phyloP scores from a whole-genome alignment of 2,329 filamentous ascomycete species.

The Verticillium dahliae region DNA sequence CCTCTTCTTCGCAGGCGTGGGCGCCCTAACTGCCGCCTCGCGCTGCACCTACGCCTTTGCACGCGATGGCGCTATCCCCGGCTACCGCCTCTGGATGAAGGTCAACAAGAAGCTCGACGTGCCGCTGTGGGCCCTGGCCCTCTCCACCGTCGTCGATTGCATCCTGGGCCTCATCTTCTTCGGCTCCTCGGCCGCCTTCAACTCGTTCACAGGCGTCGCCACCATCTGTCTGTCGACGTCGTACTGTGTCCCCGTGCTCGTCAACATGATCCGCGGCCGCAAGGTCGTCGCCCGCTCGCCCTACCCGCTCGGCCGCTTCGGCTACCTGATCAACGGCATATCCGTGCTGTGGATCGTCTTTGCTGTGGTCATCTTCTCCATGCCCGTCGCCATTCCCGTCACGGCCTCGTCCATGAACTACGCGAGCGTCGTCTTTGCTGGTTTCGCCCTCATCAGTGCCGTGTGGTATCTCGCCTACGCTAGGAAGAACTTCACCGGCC shows the following conservation, averaged over 20 bases:
- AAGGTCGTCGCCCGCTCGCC: constrained; percentile 57
- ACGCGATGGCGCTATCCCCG: constrained; percentile 67
- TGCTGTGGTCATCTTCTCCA: constrained; percentile 67
- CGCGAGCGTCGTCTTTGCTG: constrained; percentile 58
- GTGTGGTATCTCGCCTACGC: constrained; percentile 59
- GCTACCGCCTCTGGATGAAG: constrained; percentile 57
- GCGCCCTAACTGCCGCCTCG: constrained; percentile 66
- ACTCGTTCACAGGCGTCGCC: constrained; percentile 72
- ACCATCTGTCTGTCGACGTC: constrained; percentile 72
- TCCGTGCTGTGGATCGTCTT: constrained; percentile 67
- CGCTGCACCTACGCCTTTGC: constrained; percentile 73
- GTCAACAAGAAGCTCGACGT: constrained; percentile 62
- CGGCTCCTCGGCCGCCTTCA: constrained; percentile 69
- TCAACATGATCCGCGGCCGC: constrained; percentile 62
- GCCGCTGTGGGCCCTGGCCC: constrained; percentile 61
- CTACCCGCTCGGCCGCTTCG: constrained; percentile 64
- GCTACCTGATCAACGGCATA: constrained; percentile 59
- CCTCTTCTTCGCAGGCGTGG: constrained; percentile 69
- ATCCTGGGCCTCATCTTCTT: constrained; percentile 75
- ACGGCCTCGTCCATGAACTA: constrained; percentile 57
- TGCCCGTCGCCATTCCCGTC: constrained; percentile 59
- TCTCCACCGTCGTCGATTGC: constrained; percentile 63
- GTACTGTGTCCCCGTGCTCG: constrained; percentile 69
- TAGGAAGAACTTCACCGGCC: constrained; percentile 57
- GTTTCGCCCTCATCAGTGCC: constrained; percentile 52